Evolutionary conservation across 2,329 filamentous ascomycete genomes (phyloP).

Genomic region (Nigrograna mackinnonii): DNA sequence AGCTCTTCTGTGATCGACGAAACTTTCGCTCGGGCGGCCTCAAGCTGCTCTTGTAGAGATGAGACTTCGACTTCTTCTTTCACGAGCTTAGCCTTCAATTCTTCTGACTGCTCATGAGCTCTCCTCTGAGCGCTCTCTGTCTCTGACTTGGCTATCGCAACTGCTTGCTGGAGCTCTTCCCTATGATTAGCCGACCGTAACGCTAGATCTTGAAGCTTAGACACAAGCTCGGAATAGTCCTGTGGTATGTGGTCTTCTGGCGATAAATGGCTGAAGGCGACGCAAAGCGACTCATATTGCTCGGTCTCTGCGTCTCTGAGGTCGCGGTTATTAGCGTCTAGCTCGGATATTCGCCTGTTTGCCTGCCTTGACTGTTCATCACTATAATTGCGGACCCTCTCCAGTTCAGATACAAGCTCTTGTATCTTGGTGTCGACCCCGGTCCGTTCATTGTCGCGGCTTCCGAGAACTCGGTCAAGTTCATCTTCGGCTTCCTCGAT

Average conservation of each 20-base stretch:
- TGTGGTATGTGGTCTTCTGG: slow-evolving; percentile 36
- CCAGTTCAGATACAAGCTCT: slow-evolving; percentile 71
- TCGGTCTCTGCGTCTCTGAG: slow-evolving; percentile 48
- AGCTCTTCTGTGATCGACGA: slow-evolving; percentile 55
- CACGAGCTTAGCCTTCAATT: slow-evolving; percentile 40
- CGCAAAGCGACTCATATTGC: slow-evolving; percentile 29
- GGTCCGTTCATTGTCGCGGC: slow-evolving; percentile 78
- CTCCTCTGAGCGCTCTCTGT: slow-evolving; percentile 45
- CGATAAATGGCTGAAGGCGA: slow-evolving; percentile 43
- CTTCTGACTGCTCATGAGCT: slow-evolving; percentile 44
- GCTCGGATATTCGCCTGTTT: slow-evolving; percentile 46
- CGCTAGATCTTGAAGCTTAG: slow-evolving; percentile 50
- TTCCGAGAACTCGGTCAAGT: slow-evolving; percentile 81
- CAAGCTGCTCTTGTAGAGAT: slow-evolving; percentile 47
- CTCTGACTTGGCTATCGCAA: slow-evolving; percentile 51
- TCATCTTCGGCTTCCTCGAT: slow-evolving; percentile 92
- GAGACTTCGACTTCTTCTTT: slow-evolving; percentile 42
- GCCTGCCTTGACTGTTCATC: slow-evolving; percentile 54
- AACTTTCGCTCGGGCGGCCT: slow-evolving; percentile 51
- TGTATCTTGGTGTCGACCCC: slow-evolving; percentile 70
- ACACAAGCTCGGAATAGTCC: slow-evolving; percentile 41
- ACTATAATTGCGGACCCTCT: slow-evolving; percentile 57
- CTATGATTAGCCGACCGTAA: slow-evolving; percentile 46
- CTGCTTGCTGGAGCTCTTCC: slow-evolving; percentile 49
- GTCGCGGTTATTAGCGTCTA: slow-evolving; percentile 62